Evolutionary conservation across 2,329 filamentous ascomycete species (phyloP).

Genomic region (Macroventuria anomochaeta): DNA sequence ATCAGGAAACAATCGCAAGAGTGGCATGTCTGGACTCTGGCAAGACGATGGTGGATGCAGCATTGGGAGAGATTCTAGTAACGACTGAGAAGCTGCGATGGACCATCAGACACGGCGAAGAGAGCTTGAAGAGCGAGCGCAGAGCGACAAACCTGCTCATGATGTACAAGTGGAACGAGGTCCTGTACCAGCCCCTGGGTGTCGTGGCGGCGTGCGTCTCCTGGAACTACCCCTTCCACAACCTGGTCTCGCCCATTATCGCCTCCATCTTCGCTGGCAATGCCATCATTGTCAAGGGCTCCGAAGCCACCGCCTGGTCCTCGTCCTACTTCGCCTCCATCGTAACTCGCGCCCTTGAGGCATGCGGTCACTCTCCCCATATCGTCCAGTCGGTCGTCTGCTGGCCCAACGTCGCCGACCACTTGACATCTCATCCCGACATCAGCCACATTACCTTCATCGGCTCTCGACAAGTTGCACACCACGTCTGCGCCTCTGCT

Average conservation of each 20-base stretch:
- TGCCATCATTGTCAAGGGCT: slow-evolving; percentile 89
- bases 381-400: slow-evolving; percentile 86
- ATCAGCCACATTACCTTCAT: slow-evolving; percentile 96
- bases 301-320: slow-evolving; percentile 95
- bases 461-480: slow-evolving; percentile 84
- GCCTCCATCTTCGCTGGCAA: slow-evolving; percentile 91
- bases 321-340: slow-evolving; percentile 81
- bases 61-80: slow-evolving; percentile 92
- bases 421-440: slow-evolving; percentile 82
- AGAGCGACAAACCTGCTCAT: slow-evolving; percentile 91
- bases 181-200: slow-evolving; percentile 89
- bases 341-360: slow-evolving; percentile 76
- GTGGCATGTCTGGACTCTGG: slow-evolving; percentile 91
- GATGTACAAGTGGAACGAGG: slow-evolving; percentile 92
- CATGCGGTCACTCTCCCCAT: slow-evolving; percentile 81
- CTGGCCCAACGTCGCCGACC: slow-evolving; percentile 81
- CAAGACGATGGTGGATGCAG: slow-evolving; percentile 94
- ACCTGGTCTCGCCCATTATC: slow-evolving; percentile 89
- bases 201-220: slow-evolving; percentile 91
- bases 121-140: slow-evolving; percentile 71
- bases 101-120: slow-evolving; percentile 90
- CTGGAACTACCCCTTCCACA: slow-evolving; percentile 97
- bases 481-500: slow-evolving; percentile 85
- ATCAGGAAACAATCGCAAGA: slow-evolving; percentile 85
- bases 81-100: slow-evolving; percentile 93